Evolutionary conservation across 306 rosid genomes (phyloP).

Genomic region (Prunus fruticosa): DNA sequence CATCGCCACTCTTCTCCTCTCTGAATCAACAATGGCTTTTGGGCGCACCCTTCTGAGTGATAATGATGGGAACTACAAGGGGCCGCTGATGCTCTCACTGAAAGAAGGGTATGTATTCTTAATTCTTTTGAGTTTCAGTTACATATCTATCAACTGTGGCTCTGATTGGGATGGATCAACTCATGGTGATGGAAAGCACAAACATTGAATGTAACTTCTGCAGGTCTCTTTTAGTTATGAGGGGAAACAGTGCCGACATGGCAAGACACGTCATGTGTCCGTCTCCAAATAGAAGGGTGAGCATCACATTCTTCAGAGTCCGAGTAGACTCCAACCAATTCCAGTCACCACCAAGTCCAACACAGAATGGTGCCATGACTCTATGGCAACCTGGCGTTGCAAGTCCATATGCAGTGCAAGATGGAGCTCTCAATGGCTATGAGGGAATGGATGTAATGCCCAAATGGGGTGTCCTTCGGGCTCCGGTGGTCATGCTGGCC

Average conservation of each 20-base stretch:
- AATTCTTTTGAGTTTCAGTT: slow-evolving; percentile 18
- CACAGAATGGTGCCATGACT: slow-evolving; percentile 48
- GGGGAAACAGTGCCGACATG: slow-evolving; percentile 97
- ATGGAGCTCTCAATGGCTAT: slow-evolving; percentile 51
- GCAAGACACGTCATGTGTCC: slow-evolving; percentile 99
- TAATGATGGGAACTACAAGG: slow-evolving; percentile 92
- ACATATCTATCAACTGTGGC: slow-evolving; percentile 7
- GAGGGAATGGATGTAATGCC: slow-evolving; percentile 68
- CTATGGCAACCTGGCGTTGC: slow-evolving; percentile 71
- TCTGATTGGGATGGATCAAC: neutral
- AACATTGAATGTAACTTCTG: slow-evolving; percentile 11
- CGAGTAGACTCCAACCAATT: slow-evolving; percentile 63
- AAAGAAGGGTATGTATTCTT: slow-evolving; percentile 71
- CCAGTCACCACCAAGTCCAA: slow-evolving; percentile 51
- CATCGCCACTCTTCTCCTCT: slow-evolving; percentile 76
- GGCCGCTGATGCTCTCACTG: slow-evolving; percentile 84
- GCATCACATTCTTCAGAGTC: slow-evolving; percentile 79
- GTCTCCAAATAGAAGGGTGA: slow-evolving; percentile 67
- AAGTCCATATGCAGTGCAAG: slow-evolving; percentile 51
- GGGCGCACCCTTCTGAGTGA: slow-evolving; percentile 87
- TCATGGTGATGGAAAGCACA: neutral
- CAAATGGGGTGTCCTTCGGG: slow-evolving; percentile 74
- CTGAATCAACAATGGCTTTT: slow-evolving; percentile 89
- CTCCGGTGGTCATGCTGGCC: slow-evolving; percentile 76
- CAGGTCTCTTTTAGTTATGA: slow-evolving; percentile 92